Conservation (phyloP, 805 yeast genomes). For the Ogataea nakhonphanomensis region DNA sequence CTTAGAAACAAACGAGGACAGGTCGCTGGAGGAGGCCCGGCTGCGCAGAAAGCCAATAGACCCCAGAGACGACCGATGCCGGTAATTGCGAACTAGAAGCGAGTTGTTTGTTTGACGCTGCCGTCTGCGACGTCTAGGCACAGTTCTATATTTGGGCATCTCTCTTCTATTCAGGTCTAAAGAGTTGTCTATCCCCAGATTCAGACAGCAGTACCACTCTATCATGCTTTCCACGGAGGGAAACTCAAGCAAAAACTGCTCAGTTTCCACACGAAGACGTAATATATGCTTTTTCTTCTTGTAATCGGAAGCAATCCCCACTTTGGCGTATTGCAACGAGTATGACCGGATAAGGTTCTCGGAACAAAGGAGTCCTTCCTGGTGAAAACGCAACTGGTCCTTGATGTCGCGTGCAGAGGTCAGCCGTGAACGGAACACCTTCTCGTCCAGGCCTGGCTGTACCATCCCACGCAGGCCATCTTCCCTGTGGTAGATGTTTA, state of each 20-base stretch:
- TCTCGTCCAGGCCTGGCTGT: constrained; percentile 2
- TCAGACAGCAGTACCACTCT: constrained; percentile 71
- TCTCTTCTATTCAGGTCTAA: constrained; percentile 71
- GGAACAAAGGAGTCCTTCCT: constrained; percentile 28
- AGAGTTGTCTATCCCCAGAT: constrained; percentile 75
- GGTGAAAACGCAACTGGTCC: constrained; percentile 20
- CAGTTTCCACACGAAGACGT: constrained; percentile 76
- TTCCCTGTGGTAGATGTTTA: constrained; percentile 60
- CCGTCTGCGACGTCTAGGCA: constrained; percentile 67
- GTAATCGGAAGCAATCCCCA: constrained; percentile 87
- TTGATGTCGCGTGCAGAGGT: constrained; percentile 29
- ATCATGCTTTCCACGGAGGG: constrained; percentile 61
- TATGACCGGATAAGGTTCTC: constrained; percentile 54
- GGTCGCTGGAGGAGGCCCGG: constrained; percentile 11
- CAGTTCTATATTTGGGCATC: constrained; percentile 73
- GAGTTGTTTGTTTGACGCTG: constrained; percentile 23
- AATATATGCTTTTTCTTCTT: constrained; percentile 64
- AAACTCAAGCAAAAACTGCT: constrained; percentile 73
- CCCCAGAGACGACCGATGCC: constrained; percentile 21
- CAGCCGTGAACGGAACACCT: constrained; percentile 25
- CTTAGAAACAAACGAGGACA: constrained; percentile 18
- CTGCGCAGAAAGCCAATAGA: constrained; percentile 24
- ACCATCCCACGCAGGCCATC: background rate
- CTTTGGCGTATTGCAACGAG: constrained; percentile 77
- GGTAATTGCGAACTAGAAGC: constrained; percentile 10